Base-by-base conservation (phyloP, 139 green algal species). In the Dunaliella sp. region DNA sequence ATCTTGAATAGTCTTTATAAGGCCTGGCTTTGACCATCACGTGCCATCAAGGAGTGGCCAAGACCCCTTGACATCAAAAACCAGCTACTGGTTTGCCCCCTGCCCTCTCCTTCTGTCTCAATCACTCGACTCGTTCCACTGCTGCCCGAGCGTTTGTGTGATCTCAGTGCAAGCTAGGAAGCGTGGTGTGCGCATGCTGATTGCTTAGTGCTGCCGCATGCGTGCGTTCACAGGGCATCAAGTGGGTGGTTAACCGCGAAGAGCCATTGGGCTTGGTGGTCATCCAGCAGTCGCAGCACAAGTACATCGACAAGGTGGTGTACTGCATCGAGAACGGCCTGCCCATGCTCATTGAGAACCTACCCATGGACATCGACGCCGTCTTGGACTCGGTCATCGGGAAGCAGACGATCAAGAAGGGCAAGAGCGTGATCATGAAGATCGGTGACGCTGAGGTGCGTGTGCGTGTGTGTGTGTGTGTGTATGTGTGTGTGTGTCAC, bases 301-400 rank as follows among this genome's bases (percentile, higher is more conserved):
- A 96, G 82, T 98, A 96, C 88, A 93, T 98, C 21, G 94, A 97
- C 88, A 93, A 93, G 83, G 92, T 96, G 72, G 91, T 97, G 35
- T 85, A 92, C 74, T 96, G 92, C 90, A 96, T 97, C 35, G 93
- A 96, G 84, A 94, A 95, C 37, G 96, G 96, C 26, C 84, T 92
- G 32, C 96, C 96, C 0, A 88, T 98, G 75, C 87, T 98, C 75
- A 94, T 98, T 78, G 96, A 98, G 89, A 98, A 98, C 85, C 87
- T 97, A 59, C 91, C 90, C 1, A 90, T 98, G 57, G 92, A 96
- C 36, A 95, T 98, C 24, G 96, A 98, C 80, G 93, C 95, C 1
- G 96, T 97, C 80, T 88, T 98, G 77, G 95, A 98, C 85, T 90
- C 93, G 22, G 93, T 98, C 57, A 93, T 98, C 26, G 88, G 92